Conservation (phyloP, 495 filamentous ascomycete genomes). For the Lasiosphaeria miniovina region DNA sequence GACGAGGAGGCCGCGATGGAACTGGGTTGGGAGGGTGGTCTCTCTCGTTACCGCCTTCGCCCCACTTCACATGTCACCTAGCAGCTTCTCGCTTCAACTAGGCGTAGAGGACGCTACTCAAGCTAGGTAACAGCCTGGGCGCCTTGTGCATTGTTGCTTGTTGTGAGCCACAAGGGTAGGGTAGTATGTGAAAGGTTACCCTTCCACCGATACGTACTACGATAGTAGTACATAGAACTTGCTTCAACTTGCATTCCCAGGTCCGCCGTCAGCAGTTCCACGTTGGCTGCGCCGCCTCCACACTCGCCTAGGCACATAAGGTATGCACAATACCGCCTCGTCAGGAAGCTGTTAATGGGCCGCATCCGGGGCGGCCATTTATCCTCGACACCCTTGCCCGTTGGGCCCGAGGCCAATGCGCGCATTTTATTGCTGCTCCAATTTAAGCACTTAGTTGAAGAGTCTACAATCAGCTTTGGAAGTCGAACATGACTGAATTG, state of each 20-base stretch:
- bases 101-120: neutral
- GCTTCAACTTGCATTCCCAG: too few relatives aligned
- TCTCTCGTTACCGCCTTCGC: neutral
- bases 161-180: constrained; percentile 20
- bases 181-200: neutral
- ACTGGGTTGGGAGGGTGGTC: too few relatives aligned
- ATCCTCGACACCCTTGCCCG: constrained; percentile 18
- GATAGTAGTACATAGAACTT: too few relatives aligned
- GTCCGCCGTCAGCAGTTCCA: too few relatives aligned
- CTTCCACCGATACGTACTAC: too few relatives aligned
- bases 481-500: neutral
- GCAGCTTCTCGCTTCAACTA: constrained; percentile 13
- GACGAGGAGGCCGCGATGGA: constrained; percentile 9
- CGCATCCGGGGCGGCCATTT: constrained; percentile 25
- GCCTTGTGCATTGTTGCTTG: neutral
- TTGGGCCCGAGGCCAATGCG: constrained; percentile 8
- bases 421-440: constrained; percentile 7
- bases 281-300: constrained; percentile 21
- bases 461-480: neutral
- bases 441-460: too few relatives aligned
- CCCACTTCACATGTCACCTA: constrained; percentile 25
- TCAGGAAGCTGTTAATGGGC: constrained; percentile 3
- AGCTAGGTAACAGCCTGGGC: neutral
- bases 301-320: constrained; percentile 9
- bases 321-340: too few relatives aligned